phyloP scores from a whole-genome alignment of 805 yeast species.

The Torulaspora maleeae region DNA sequence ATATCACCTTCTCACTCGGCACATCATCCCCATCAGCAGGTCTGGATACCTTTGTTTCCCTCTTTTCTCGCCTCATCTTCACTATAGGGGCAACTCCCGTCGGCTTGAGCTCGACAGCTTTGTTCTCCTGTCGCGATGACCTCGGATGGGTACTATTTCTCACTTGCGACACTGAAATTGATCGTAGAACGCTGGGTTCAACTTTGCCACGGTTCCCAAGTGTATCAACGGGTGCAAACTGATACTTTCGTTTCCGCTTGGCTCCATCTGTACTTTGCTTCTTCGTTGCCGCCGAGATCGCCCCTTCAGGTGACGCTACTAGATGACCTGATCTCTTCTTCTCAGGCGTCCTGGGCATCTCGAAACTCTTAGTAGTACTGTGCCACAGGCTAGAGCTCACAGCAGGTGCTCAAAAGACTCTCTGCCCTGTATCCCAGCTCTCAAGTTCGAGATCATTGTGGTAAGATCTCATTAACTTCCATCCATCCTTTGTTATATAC shows the following conservation, averaged over 20 bases:
- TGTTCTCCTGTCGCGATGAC: constrained; percentile 6
- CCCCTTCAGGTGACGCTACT: constrained; percentile 20
- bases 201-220: constrained; percentile 9
- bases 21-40: constrained; percentile 3
- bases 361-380: background rate
- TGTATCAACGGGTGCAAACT: constrained; percentile 31
- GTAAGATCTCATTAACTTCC: background rate
- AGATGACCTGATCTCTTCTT: constrained; percentile 23
- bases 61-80: background rate
- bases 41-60: background rate
- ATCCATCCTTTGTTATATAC: background rate
- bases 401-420: background rate
- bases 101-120: constrained; percentile 2
- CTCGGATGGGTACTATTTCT: constrained; percentile 19
- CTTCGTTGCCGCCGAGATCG: constrained; percentile 20
- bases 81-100: background rate
- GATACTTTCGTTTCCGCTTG: constrained; percentile 22
- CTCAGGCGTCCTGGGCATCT: constrained; percentile 23
- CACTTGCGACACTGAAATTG: constrained; percentile 32
- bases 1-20: constrained; percentile 31
- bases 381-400: background rate
- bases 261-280: constrained; percentile 3
- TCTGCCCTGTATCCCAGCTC: too few species aligned
- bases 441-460: background rate
- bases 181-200: constrained; percentile 19